Evolutionary conservation across 192 early-diverging fungal species (phyloP).

Genomic region (Dissophora globulifera): DNA sequence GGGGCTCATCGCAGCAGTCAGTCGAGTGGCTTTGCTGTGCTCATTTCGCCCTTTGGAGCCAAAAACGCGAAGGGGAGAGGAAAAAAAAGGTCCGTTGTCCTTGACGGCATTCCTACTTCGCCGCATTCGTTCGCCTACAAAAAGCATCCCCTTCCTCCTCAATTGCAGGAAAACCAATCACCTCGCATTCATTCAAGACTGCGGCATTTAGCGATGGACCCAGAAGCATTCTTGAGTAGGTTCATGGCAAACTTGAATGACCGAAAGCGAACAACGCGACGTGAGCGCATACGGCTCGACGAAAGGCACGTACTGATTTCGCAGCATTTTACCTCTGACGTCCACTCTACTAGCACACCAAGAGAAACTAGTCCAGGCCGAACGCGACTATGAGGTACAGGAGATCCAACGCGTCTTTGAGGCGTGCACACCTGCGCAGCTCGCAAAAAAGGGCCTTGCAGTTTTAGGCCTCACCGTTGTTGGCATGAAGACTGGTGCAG

Average conservation of each 20-base stretch:
- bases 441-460: slow-evolving; percentile 74
- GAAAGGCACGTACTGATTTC: too few relatives aligned
- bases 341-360: slow-evolving; percentile 59
- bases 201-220: slow-evolving; percentile 19
- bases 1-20: too few relatives aligned
- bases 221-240: slow-evolving; percentile 47
- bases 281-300: too few relatives aligned
- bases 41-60: neutral
- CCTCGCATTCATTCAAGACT: too few relatives aligned
- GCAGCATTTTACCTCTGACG: too few relatives aligned
- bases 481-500: slow-evolving; percentile 71
- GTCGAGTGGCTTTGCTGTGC: too few relatives aligned
- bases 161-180: too few relatives aligned
- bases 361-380: slow-evolving; percentile 63
- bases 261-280: too few relatives aligned
- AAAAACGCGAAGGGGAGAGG: neutral
- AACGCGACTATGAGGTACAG: slow-evolving; percentile 61
- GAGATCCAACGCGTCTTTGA: slow-evolving; percentile 57
- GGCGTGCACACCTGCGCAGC: slow-evolving; percentile 63
- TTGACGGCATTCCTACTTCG: too few relatives aligned
- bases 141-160: too few relatives aligned
- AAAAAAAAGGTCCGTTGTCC: too few relatives aligned
- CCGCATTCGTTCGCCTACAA: too few relatives aligned
- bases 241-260: neutral
- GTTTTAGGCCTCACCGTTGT: slow-evolving; percentile 70